Percentiles rank a stretch among this genome's conserved stretches.
phyloP scores from a whole-genome alignment of 108 stramenopile species.

The Conticribra weissflogii region DNA sequence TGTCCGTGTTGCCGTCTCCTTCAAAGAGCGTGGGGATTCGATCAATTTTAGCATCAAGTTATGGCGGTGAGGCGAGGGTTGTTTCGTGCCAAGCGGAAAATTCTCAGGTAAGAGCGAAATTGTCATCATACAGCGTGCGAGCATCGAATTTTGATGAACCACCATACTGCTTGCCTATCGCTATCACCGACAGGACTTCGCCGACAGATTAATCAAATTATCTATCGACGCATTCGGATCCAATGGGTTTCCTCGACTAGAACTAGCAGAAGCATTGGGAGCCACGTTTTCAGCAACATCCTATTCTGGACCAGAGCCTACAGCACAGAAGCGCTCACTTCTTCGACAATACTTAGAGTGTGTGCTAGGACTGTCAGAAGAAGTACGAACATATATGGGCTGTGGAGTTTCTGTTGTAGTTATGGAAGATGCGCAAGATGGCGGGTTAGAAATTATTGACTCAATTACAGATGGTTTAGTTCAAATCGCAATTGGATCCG shows the following conservation, averaged over 20 bases:
- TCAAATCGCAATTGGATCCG: conserved; percentile 6
- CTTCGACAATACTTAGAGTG: conserved; percentile 81
- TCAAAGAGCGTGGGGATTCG: neutral
- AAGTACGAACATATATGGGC: conserved; percentile 41
- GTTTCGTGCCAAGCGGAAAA: conserved; percentile 66
- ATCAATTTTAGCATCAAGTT: conserved; percentile 60
- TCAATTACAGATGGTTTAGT: neutral
- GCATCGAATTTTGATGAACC: too few relatives aligned
- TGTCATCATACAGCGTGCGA: too few relatives aligned
- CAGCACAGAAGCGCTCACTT: conserved; percentile 42
- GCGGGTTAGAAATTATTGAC: conserved; percentile 38
- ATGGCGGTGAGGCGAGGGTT: conserved; percentile 70
- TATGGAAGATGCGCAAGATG: conserved; percentile 59
- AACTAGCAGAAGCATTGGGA: conserved; percentile 80
- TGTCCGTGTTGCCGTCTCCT: conserved; percentile 45
- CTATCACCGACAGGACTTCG: conserved; percentile 76
- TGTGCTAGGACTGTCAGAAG: conserved; percentile 75
- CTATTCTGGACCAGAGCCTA: conserved; percentile 82
- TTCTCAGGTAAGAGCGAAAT: conserved; percentile 29
- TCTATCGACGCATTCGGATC: conserved; percentile 90
- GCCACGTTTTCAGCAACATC: conserved; percentile 84
- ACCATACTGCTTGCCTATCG: too few relatives aligned
- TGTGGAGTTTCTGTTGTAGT: conserved; percentile 24
- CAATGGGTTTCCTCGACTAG: conserved; percentile 82
- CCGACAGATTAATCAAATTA: conserved; percentile 82